Conservation (phyloP, 495 filamentous ascomycete species). For the Tuber indicum region DNA sequence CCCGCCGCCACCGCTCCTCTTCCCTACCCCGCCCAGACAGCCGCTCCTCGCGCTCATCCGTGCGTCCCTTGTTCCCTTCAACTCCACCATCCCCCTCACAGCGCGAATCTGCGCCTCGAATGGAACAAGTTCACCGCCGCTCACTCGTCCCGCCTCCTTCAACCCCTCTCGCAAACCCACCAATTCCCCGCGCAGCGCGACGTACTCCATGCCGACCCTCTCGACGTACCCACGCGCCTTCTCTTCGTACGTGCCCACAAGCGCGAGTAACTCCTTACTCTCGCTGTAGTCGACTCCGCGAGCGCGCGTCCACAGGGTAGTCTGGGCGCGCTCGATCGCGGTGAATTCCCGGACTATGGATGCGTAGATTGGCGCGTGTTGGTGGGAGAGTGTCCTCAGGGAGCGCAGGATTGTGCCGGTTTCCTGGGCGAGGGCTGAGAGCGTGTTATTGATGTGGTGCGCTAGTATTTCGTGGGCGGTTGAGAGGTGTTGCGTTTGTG, state of each 20-base stretch:
- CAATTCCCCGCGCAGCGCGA: constrained; percentile 31
- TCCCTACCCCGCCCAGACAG: background rate
- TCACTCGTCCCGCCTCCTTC: background rate
- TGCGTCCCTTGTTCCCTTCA: background rate
- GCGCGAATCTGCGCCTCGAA: background rate
- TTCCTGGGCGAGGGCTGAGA: no score
- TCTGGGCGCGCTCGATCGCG: constrained; percentile 32
- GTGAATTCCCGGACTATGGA: constrained; percentile 42
- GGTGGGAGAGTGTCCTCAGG: constrained; percentile 6
- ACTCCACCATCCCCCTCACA: background rate
- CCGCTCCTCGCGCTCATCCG: background rate
- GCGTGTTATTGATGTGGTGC: no score
- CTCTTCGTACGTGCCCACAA: constrained; percentile 39
- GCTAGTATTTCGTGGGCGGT: constrained; percentile 13
- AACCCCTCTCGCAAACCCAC: constrained; percentile 11
- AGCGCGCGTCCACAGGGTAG: constrained; percentile 26
- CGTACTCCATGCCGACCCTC: constrained; percentile 34
- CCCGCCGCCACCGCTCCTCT: background rate
- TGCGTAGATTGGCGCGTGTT: constrained; percentile 40
- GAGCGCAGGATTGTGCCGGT: no score
- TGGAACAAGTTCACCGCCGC: background rate
- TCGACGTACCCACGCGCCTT: constrained; percentile 41
- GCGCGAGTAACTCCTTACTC: constrained; percentile 28
- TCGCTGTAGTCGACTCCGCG: constrained; percentile 32
- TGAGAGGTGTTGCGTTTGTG: no score